Evolutionary conservation across 2,329 filamentous ascomycete species (phyloP), one percentile per base, ranked within the genome.

Genomic region (Trichoderma cornu-damae): DNA sequence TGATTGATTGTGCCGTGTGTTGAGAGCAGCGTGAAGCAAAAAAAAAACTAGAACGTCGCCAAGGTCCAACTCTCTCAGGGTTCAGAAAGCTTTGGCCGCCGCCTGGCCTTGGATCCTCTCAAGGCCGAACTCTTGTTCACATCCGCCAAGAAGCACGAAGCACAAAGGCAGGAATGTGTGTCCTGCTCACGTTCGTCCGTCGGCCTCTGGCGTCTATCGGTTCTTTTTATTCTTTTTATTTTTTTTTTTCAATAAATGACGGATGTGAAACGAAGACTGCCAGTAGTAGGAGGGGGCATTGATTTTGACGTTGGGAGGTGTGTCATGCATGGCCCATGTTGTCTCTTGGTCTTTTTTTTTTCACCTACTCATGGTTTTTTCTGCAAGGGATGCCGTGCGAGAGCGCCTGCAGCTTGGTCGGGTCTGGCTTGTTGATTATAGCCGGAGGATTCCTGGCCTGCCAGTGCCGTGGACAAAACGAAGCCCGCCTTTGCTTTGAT

Each of bases 321-420:
- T 37, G 20, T 16, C 51, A 28, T 22, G 14, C 40, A 26, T 32
- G 42, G 16, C 22, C 42, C 22, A 47, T 47, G 30, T 11, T 20
- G 34, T 28, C 30, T 37, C 30, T 28, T 46, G 11, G 30, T 30
- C 18, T 44, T 14, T 20, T 16, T 18, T 34, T 37, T 37, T 37
- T 16, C n/a, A 11, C 30, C 44, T 20, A n/a, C n/a, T 30, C 22
- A 34, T 38, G 18, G 42, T 8, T 46, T 8, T 46, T 35, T 26
- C 42, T 55, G 52, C 52, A 55, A 55, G 42, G 52, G 52, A 26
- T 14, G 11, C 6, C 47, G n/a, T 43, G 32, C n/a, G 40, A 51
- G 40, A 51, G 48, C n/a, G n/a, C 14, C 35, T 38, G 35, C 48
- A 30, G 24, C 52, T 22, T n/a, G 38, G 22, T 28, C 32, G 26